A percentile compares a stretch with the other conserved stretches of the same genome.
phyloP scores from a whole-genome alignment of 345 rosid species.

The Turritis glabra region DNA sequence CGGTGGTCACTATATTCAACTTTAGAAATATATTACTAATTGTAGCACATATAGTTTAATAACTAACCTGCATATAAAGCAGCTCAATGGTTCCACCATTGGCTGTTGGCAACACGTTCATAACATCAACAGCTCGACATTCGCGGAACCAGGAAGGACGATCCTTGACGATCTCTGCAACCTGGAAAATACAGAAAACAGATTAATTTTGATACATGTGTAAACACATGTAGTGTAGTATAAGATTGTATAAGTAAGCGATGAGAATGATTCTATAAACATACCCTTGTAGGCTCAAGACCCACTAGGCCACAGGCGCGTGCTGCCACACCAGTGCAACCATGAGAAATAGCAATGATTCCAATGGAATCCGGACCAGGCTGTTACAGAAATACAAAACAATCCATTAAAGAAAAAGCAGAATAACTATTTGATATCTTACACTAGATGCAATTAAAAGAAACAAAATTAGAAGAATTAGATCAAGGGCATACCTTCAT shows the following conservation, averaged over 20 bases:
- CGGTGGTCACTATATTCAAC: neutral
- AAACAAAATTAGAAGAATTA: neutral
- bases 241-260: neutral
- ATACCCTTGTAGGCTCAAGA: slow-evolving; percentile 98
- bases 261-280: slow-evolving; percentile 24
- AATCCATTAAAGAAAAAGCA: neutral
- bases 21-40: neutral
- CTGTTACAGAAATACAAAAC: slow-evolving; percentile 42
- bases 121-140: slow-evolving; percentile 97
- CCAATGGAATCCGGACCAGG: slow-evolving; percentile 99
- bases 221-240: neutral
- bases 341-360: slow-evolving; percentile 99
- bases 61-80: slow-evolving; percentile 91
- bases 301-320: slow-evolving; percentile 99
- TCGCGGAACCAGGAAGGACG: slow-evolving; percentile 98
- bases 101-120: slow-evolving; percentile 97
- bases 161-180: slow-evolving; percentile 99
- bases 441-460: neutral
- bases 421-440: neutral
- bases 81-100: slow-evolving; percentile 99
- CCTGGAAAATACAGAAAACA: slow-evolving; percentile 45
- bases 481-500: slow-evolving; percentile 73
- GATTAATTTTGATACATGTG: neutral
- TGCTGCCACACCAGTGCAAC: slow-evolving; percentile 99
- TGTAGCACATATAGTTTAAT: neutral